Base-by-base conservation (phyloP, 257 asterid genomes). In the Solanum commersonii region DNA sequence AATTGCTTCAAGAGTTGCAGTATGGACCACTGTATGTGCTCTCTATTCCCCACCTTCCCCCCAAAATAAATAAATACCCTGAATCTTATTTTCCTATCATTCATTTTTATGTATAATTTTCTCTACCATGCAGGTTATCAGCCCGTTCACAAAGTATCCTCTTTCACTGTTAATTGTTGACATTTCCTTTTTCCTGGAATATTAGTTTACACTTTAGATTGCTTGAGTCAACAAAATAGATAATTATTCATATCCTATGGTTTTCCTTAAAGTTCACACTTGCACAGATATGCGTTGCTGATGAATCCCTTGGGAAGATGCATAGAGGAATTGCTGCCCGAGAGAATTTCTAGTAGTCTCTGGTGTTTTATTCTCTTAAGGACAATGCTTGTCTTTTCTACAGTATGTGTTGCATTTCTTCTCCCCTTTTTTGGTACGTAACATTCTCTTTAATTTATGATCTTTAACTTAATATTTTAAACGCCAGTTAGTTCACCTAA, bases 141-240 rank as follows among this genome's bases (percentile, higher is more conserved):
- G 87, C 92, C 98, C 98, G 56, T 91, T 96, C 83, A 91, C 98
- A 86, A 96, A 96, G 95, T 96, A 96, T 96, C 98, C 98, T 95
- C 89, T 76, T 37, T 63, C 34, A 44, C 38, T 25, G 77, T 59
- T 42, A 27, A 65, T 79, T 81, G 23, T 27, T 74, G 12, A 46
- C 7, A 78, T 15, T 14, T 14, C 34, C 5, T 72, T 83, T 72
- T 46, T 35, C 63, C 67, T 27, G 35, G 38, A 34, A 52, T 29
- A 49, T 86, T 72, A 37, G n/a, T 85, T 10, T 44, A 12, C 42
- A 49, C 29, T 71, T 85, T 44, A 16, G 88, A 40, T 20, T 22
- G 49, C 40, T 27, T 86, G 40, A 86, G 23, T 52, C 31, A 8
- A 68, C 84, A 5, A 67, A 40, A 67, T 68, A 65, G 18, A 65